Base-by-base conservation (phyloP, 2,329 filamentous ascomycete genomes). In the Elsinoe batatas region DNA sequence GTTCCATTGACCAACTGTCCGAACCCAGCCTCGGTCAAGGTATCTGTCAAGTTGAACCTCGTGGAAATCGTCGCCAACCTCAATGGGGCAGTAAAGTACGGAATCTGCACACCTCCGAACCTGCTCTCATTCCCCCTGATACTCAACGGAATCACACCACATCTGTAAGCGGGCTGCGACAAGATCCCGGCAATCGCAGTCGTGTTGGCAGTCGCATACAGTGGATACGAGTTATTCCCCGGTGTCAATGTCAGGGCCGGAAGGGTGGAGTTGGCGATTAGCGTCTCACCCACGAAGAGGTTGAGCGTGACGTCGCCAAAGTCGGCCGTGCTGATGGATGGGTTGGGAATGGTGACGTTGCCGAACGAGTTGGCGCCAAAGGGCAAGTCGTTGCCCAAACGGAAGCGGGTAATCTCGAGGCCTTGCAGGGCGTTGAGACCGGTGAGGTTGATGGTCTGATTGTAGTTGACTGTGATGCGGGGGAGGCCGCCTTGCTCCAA, bases 281-380 rank as follows among this genome's bases (percentile, higher is more conserved):
- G 60, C 43, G 68, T 61, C 44, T 72, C 75, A 43, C 76, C 72
- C 53, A 83, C 74, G 62, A 72, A 79, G 64, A 81, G 81, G 67
- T 74, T 69, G 68, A 85, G 84, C 26, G 78, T 78, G 35, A 80
- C 73, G 62, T 86, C 84, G 62, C 84, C 84, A 74, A 87, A 78
- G 33, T 84, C 77, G 53, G 87, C 74, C n/a, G 76, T 80, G 64
- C 84, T 75, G 53, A 79, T 69, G 1, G 83, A 84, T 5, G 74
- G 76, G 67, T 87, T 88, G 61, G 81, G 82, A 51, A 87, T 82
- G 56, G 72, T 72, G 57, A 78, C 76, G 12, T 72, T 77, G 61
- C 77, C 83, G 53, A 76, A 70, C 69, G 87, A 83, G 71, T 86
- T 87, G 64, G 77, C 74, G 59, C 73, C 76, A 54, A 76, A 71